Evolutionary conservation across 768 basidiomycete genomes (phyloP).

Genomic region (Mycena alexandri): DNA sequence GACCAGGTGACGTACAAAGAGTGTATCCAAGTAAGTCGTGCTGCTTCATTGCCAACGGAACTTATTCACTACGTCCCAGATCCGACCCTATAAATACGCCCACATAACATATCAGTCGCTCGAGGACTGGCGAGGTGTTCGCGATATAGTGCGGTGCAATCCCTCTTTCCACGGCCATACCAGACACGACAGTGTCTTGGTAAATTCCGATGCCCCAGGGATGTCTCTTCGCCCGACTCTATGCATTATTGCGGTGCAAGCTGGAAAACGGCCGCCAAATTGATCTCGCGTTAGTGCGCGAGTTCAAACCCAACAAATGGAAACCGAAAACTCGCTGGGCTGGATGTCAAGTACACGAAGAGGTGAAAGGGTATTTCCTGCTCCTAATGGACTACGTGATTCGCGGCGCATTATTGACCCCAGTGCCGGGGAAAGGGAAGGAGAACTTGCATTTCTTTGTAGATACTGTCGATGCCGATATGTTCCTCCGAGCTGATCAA

Average conservation of each 20-base stretch:
- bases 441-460: too few species aligned
- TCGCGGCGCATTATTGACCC: too few species aligned
- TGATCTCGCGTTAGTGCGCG: conserved; percentile 43
- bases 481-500: too few species aligned
- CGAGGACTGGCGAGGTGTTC: background rate
- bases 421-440: too few species aligned
- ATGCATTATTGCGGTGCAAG: conserved; percentile 35
- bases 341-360: too few species aligned
- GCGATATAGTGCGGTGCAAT: background rate
- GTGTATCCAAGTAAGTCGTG: background rate
- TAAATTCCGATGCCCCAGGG: conserved; percentile 31
- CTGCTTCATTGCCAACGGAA: background rate
- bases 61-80: conserved; percentile 9
- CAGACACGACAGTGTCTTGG: too few species aligned
- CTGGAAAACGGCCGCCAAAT: conserved; percentile 36
- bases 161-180: background rate
- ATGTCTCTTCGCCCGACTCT: conserved; percentile 32
- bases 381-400: too few species aligned
- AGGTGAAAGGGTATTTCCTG: too few species aligned
- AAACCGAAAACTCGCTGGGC: too few species aligned
- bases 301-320: too few species aligned
- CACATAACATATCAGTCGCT: conserved; percentile 20
- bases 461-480: too few species aligned
- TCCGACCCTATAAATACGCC: conserved; percentile 22
- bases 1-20: background rate